phyloP scores from a whole-genome alignment of 2,329 filamentous ascomycete genomes.

The Teratosphaeria pseudoeucalypti region DNA sequence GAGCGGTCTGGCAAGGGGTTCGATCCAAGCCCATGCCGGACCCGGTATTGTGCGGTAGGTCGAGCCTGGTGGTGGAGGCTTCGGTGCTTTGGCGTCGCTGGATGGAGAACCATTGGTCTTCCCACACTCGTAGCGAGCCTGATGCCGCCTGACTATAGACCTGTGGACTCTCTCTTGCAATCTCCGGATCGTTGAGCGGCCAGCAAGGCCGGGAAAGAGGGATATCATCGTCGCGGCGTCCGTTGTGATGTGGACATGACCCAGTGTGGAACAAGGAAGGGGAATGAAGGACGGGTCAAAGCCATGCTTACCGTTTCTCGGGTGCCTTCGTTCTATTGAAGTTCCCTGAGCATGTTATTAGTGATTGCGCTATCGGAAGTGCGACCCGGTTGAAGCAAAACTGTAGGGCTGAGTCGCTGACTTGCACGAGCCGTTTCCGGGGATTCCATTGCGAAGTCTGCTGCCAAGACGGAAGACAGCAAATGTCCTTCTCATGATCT shows the following conservation, averaged over 20 bases:
- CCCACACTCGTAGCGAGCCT: constrained; percentile 12
- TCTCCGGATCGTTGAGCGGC: constrained; percentile 18
- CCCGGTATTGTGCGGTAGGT: constrained; percentile 28
- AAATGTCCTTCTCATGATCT: neutral
- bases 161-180: constrained; percentile 25
- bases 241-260: constrained; percentile 15
- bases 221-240: neutral
- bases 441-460: neutral
- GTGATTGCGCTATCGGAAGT: constrained; percentile 1
- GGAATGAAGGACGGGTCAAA: neutral
- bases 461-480: neutral
- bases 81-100: constrained; percentile 1
- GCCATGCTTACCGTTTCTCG: neutral
- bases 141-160: constrained; percentile 20
- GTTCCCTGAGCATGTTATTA: neutral
- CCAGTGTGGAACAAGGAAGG: constrained; percentile 2
- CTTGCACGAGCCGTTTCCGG: neutral
- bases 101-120: constrained; percentile 2
- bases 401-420: neutral
- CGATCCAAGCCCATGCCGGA: constrained; percentile 37
- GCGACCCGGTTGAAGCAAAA: neutral
- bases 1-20: constrained; percentile 36
- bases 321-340: neutral
- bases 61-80: constrained; percentile 4
- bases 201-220: constrained; percentile 10